Base-by-base conservation (phyloP, 2,329 filamentous ascomycete genomes). In the Boeremia exigua region DNA sequence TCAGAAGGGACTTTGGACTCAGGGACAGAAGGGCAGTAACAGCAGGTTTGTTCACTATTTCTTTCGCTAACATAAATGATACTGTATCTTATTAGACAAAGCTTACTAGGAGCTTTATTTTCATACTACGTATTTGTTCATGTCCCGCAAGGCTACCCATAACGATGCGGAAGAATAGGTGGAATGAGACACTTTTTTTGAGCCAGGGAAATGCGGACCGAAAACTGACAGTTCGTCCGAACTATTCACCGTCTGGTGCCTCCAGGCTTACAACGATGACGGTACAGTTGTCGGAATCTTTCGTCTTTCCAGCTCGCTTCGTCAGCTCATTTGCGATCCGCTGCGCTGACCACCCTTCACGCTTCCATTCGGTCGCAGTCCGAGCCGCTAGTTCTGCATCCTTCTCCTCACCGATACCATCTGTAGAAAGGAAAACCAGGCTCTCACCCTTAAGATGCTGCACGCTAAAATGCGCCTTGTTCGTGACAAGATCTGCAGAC, bases 261-360 rank as follows among this genome's bases (percentile, higher is more conserved):
- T 57, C 54, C 19, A 57, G 29, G 29, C 19, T 33, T 15, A 69
- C 54, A 5, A 69, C 45, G 4, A 67, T 12, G 2, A 69, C 60
- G 1, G 66, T 67, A 14, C 65, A 66, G 25, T 69, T 69, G 27
- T 69, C 66, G 5, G 66, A 64, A 5, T 48, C 57, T 49, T 57
- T 54, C 12, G 58, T 49, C 12, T 60, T 56, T 0, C 53, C 56
- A 10, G 66, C 60, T 4, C 57, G 50, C 11, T 46, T 58, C 10
- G 66, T 62, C 17, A 65, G 33, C 11, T 61, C 57, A 17, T 60
- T 36, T 1, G 65, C 63, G 28, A 69, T 67, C n/a, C 60, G 49
- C 12, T 60, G 58, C 15, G 60, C 58, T 4, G 56, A 37, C 10
- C 49, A 51, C 4, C 65, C 63, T 25, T 60, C 45, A 9, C 51